phyloP scores from a whole-genome alignment of 1,284 basidiomycete genomes.

The Tilletia caries region DNA sequence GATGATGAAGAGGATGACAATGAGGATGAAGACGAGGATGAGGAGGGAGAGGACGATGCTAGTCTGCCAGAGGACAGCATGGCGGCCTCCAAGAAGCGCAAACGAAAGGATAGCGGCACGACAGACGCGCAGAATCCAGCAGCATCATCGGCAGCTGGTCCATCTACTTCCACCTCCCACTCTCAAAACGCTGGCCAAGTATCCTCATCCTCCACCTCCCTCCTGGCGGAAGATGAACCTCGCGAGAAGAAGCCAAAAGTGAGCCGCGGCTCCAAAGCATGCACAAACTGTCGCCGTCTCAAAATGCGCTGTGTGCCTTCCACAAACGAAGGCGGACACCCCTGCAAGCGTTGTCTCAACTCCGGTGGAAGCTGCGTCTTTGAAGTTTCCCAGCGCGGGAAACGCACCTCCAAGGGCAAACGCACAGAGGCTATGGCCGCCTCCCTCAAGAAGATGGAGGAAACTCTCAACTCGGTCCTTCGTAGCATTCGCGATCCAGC shows the following conservation, averaged over 20 bases:
- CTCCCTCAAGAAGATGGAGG: slow-evolving; percentile 50
- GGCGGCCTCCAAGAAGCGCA: slow-evolving; percentile 26
- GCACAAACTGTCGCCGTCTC: slow-evolving; percentile 86
- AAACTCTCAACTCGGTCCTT: slow-evolving; percentile 44
- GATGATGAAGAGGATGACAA: slow-evolving; percentile 24
- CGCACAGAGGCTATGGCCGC: slow-evolving; percentile 48
- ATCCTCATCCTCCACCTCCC: neutral
- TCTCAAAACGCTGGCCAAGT: slow-evolving; percentile 17
- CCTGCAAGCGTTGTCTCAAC: slow-evolving; percentile 67
- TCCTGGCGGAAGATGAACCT: too few species aligned
- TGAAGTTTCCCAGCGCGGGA: slow-evolving; percentile 50
- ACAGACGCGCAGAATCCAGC: slow-evolving; percentile 23
- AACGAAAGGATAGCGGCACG: slow-evolving; percentile 20
- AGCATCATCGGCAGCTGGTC: slow-evolving; percentile 11
- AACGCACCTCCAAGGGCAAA: slow-evolving; percentile 49
- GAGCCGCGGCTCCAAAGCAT: slow-evolving; percentile 64
- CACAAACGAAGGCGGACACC: slow-evolving; percentile 71
- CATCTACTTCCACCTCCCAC: slow-evolving; percentile 12
- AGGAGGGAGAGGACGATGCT: slow-evolving; percentile 21
- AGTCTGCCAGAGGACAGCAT: slow-evolving; percentile 14
- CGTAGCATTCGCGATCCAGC: slow-evolving; percentile 44
- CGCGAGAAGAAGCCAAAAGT: slow-evolving; percentile 45
- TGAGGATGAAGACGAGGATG: slow-evolving; percentile 29
- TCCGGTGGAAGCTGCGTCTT: slow-evolving; percentile 50
- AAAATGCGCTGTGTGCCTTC: slow-evolving; percentile 98